These are phyloP conservation scores for Eruca vesicaria DNA, from an alignment of 441 rosid species.

Conservation along the genomic window DNA sequence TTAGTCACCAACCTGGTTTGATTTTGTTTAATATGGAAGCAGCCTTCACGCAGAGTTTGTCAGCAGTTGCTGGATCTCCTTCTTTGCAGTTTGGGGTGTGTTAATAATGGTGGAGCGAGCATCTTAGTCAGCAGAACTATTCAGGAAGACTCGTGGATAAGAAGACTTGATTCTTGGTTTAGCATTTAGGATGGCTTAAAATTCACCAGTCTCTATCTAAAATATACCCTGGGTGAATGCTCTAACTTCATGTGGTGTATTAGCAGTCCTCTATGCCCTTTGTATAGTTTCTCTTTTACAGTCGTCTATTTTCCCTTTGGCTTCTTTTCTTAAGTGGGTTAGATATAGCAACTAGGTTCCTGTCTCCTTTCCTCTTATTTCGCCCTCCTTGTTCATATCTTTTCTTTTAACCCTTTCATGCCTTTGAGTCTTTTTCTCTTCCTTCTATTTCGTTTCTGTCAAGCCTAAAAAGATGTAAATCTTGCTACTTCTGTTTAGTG, in stretches of 20 bases:
- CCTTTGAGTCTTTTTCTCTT: background rate
- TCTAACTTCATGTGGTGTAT: slow-evolving; percentile 20
- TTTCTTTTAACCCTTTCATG: background rate
- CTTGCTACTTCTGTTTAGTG: slow-evolving; percentile 21
- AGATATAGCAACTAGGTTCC: slow-evolving; percentile 26
- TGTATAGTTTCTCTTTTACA: slow-evolving; percentile 33
- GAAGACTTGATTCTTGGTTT: slow-evolving; percentile 30
- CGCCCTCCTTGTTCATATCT: slow-evolving; percentile 16
- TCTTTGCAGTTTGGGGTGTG: slow-evolving; percentile 15
- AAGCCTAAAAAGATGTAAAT: slow-evolving; percentile 24
- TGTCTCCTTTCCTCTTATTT: background rate
- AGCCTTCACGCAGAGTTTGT: slow-evolving; percentile 17
- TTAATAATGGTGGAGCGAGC: slow-evolving; percentile 3
- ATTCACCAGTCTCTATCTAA: slow-evolving; percentile 27
- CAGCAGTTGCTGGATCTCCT: slow-evolving; percentile 28
- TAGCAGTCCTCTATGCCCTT: slow-evolving; percentile 25
- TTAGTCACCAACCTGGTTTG: slow-evolving; percentile 32
- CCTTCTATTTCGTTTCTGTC: slow-evolving; percentile 12
- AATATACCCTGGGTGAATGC: slow-evolving; percentile 28
- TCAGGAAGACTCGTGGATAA: slow-evolving; percentile 20
- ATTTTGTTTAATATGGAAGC: slow-evolving; percentile 22
- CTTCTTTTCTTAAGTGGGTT: slow-evolving; percentile 31
- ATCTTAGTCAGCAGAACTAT: slow-evolving; percentile 11
- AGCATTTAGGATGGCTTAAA: slow-evolving; percentile 25
- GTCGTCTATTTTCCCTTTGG: slow-evolving; percentile 18